Base-by-base conservation (phyloP, 1,284 basidiomycete species). In the Ustilago crameri region DNA sequence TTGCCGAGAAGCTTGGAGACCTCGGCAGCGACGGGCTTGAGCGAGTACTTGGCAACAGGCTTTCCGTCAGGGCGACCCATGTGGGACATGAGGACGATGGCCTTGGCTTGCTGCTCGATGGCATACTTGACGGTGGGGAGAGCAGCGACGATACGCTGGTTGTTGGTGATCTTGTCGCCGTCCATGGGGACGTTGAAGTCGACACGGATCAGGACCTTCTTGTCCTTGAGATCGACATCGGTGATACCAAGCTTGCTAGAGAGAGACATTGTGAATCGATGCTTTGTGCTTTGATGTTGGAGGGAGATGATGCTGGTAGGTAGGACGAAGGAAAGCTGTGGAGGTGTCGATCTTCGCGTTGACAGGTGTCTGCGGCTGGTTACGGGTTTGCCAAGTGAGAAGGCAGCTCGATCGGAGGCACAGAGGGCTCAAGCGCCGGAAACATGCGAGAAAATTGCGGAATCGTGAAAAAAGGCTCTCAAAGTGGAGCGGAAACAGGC, bases 121-220 rank as follows among this genome's bases (percentile, higher is more conserved):
- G 95, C 93, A 85, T 95, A 94, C 86, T 93, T 90, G 86, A 98
- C 92, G 37, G 95, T 97, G 41, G 96, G 96, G 58, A 98, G 87
- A 37, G 95, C 95, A 44, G 95, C 95, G 44, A 93, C 91, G 85
- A 98, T 96, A 85, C 95, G 92, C 93, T 83, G 81, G 75, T 93
- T 91, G 87, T 98, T 98, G 55, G 95, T 96, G 87, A 98, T 95
- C 84, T 90, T 90, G 82, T 90, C 88, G 86, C 87, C 87, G 79
- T 87, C 86, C 75, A 93, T 89, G 73, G 95, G 95, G 75, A 98
- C 95, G 86, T 98, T 98, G 87, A 98, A 98, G 88, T 98, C 96
- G 79, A 98, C 84, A 41, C 81, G 77, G 69, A 83, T 82, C 42
- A 83, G 62, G 82, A 98, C 94, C 76, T 92, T 91, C 85, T 93